Percentiles rank a stretch among this genome's conserved stretches.
These are phyloP conservation scores for Penicillium nordicum DNA, from an alignment of 2,329 filamentous ascomycete genomes.

Conservation along the genomic window DNA sequence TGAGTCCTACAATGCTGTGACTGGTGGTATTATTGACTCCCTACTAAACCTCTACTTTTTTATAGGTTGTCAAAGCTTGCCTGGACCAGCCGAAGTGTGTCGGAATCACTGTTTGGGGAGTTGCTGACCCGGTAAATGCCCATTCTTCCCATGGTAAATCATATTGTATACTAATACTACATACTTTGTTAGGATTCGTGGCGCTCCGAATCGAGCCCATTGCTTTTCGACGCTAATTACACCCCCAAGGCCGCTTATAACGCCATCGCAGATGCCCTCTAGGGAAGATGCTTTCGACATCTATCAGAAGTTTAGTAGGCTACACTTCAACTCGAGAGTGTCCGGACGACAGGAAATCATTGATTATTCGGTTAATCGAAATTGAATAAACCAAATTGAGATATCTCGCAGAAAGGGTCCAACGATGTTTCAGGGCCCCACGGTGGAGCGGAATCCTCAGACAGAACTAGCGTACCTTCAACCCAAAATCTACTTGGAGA, in stretches of 20 bases:
- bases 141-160: background rate
- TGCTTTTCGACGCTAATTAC: conserved; percentile 11
- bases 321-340: background rate
- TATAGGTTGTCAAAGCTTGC: conserved; percentile 52
- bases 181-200: conserved; percentile 9
- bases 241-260: conserved; percentile 12
- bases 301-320: background rate
- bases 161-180: background rate
- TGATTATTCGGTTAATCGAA: too few relatives aligned
- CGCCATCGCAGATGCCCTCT: conserved; percentile 9
- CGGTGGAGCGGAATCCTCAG: too few relatives aligned
- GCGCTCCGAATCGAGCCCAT: conserved; percentile 3
- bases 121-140: conserved; percentile 36
- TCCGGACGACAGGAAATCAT: too few relatives aligned
- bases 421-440: too few relatives aligned
- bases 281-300: background rate
- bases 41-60: background rate
- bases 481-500: too few relatives aligned
- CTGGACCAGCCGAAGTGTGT: conserved; percentile 58
- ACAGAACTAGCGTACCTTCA: too few relatives aligned
- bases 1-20: conserved; percentile 20
- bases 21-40: conserved; percentile 13
- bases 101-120: conserved; percentile 63
- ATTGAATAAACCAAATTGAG: too few relatives aligned
- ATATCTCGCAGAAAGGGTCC: too few relatives aligned